Base-by-base conservation (phyloP, 177 flowering plant species). In the Telopea speciosissima region DNA sequence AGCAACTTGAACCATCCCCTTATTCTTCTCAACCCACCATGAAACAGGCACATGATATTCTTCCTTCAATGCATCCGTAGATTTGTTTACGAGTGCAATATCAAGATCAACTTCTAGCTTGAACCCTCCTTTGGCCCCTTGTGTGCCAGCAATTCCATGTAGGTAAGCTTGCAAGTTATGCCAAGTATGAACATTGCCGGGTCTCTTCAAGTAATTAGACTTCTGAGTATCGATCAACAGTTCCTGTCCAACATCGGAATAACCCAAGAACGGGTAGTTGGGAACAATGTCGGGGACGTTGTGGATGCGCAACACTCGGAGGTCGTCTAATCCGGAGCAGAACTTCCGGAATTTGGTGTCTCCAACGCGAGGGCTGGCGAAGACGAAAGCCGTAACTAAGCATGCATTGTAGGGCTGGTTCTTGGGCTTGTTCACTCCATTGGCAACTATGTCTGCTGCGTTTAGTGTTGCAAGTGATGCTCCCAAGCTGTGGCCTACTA, bases 401-500 rank as follows among this genome's bases (percentile, higher is more conserved):
- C 31, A 28, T 2, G 31, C 31, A 28, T 28, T 28, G 31, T 28
- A 28, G 2, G 97, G 78, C 97, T 82, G 17, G 97, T 89, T 3
- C 92, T 92, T 0, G 81, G 90, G 76, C 80, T 23, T 77, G 86
- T 87, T 90, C 10, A 69, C 28, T 17, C 88, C 89, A 56, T 92
- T 89, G 61, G 83, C 79, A 1, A 82, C 88, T 19, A 92, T 92
- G 78, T 94, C 99, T 0, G 73, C 77, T 1, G 97, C 97, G 22
- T 80, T 88, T 8, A 94, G 69, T 0, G 97, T 92, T 62, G 83
- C 88, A 0, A 94, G 66, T 1, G 97, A 90, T 2, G 90, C 95
- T 3, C 97, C 99, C 64, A 94, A 77, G 80, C 97, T 94, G 85
- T 94, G 99, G 5, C 97, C 97, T 0, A 87, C 80, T 24, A 87